These are phyloP conservation scores for Effrenium voratum DNA, from an alignment of 73 alveolate genomes.

Conservation along the genomic window DNA sequence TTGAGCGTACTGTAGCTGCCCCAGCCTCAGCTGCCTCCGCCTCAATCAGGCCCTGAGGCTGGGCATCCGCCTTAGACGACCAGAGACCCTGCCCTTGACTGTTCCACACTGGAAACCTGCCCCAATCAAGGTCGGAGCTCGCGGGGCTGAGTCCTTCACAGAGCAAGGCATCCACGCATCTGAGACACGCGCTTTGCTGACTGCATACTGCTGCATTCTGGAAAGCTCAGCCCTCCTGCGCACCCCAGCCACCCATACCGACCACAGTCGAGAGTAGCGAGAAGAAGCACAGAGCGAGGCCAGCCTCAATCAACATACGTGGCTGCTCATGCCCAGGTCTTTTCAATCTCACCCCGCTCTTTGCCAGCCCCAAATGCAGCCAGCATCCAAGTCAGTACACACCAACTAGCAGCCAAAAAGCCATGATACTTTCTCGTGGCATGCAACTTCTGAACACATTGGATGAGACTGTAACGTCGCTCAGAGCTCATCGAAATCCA, in stretches of 20 bases:
- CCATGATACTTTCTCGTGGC: too few species aligned
- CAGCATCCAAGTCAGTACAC: too few species aligned
- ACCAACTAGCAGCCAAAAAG: too few species aligned
- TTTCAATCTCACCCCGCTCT: too few species aligned
- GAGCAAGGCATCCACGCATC: background rate
- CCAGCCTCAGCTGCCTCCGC: conserved; percentile 83
- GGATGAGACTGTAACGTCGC: too few species aligned
- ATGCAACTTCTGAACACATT: too few species aligned
- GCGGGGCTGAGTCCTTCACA: background rate
- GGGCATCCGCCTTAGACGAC: background rate
- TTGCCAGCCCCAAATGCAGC: too few species aligned
- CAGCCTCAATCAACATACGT: conserved; percentile 3
- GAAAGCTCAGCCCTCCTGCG: too few species aligned
- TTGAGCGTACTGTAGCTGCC: background rate
- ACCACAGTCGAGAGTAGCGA: conserved; percentile 56
- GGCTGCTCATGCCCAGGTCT: too few species aligned
- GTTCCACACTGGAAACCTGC: background rate
- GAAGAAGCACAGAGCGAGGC: conserved; percentile 62
- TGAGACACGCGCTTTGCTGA: background rate
- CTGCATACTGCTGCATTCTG: too few species aligned
- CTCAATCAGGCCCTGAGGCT: conserved; percentile 45
- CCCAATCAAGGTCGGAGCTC: background rate
- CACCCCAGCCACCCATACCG: conserved; percentile 49
- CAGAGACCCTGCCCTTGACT: background rate
- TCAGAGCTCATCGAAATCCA: too few species aligned